Evolutionary conservation across 371 early-diverging fungal genomes (phyloP), one percentile per base, ranked within the genome.

Genomic region (Zancudomyces culisetae): DNA sequence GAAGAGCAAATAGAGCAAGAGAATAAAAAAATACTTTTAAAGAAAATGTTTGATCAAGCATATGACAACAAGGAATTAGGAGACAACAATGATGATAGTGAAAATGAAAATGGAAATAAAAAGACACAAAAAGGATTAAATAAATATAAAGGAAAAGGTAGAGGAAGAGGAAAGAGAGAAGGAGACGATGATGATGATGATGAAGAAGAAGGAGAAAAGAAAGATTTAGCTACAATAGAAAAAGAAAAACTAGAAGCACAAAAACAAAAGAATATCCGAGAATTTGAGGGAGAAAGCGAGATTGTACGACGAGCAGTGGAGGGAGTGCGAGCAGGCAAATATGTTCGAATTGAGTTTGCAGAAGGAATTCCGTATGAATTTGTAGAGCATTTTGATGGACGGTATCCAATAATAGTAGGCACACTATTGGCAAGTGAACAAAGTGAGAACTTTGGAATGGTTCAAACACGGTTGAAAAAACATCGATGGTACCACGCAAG

Each of bases 401-500:
- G 61, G 35, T 82, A 81, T 61, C 93, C 93, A 19, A 75, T 93
- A 20, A 72, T 97, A 40, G 71, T 90, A 24, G 98, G 98, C 49
- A 95, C 95, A 15, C 62, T 97, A 26, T 69, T 86, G 50, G 64
- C 85, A 20, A 76, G 78, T 19, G 98, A 97, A 68, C 85, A 84
- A 59, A 77, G 79, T 42, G n/a, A n/a, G n/a, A n/a, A n/a, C n/a
- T 83, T 87, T 73, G 93, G 94, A 45, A 86, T 93, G 65, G 76
- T 93, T 23, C 91, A 89, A 64, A 83, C 90, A 29, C 81, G 95
- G 58, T 79, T 98, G 60, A 98, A 95, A 71, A 90, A 85, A 56
- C 98, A 99, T 70, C 85, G 98, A 58, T 99, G 98, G 98, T 81
- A 87, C 60, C n/a, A n/a, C n/a, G n/a, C n/a, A n/a, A 80, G 81